These are phyloP conservation scores for Caryopteris hybrid DNA, from an alignment of 305 asterid species.

Conservation along the genomic window DNA sequence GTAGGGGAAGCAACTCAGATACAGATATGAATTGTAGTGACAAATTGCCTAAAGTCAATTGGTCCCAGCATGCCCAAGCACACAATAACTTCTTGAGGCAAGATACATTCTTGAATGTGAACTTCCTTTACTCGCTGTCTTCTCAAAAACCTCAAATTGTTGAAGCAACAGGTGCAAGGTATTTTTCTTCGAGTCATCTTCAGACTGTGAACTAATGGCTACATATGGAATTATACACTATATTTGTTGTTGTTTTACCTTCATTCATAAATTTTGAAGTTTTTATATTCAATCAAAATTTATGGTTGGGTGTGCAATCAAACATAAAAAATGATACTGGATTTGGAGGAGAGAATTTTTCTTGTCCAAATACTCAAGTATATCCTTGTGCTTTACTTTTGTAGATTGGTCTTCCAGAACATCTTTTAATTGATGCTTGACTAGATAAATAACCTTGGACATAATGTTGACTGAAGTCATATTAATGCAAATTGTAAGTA, in stretches of 20 bases:
- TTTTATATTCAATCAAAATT: neutral
- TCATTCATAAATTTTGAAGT: neutral
- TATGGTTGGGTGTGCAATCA: too few relatives aligned
- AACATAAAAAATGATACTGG: too few relatives aligned
- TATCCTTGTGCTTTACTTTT: neutral
- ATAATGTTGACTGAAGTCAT: slow-evolving; percentile 8
- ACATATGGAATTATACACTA: neutral
- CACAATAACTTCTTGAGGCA: slow-evolving; percentile 56
- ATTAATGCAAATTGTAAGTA: neutral
- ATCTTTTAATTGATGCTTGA: neutral
- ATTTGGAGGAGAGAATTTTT: too few relatives aligned
- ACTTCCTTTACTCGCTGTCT: slow-evolving; percentile 66
- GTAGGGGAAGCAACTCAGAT: slow-evolving; percentile 43
- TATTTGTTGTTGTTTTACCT: neutral
- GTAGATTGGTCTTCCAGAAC: slow-evolving; percentile 4
- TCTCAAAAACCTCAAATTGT: slow-evolving; percentile 54
- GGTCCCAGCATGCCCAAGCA: slow-evolving; percentile 66
- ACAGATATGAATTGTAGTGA: slow-evolving; percentile 33
- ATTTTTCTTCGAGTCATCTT: slow-evolving; percentile 17
- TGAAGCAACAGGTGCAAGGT: slow-evolving; percentile 57
- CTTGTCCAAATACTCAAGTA: too few relatives aligned
- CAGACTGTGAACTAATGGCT: neutral
- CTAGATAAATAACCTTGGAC: neutral
- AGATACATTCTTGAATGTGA: slow-evolving; percentile 59
- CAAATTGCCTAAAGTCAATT: slow-evolving; percentile 54